phyloP scores from a whole-genome alignment of 768 basidiomycete species.

The Calocera cornea region DNA sequence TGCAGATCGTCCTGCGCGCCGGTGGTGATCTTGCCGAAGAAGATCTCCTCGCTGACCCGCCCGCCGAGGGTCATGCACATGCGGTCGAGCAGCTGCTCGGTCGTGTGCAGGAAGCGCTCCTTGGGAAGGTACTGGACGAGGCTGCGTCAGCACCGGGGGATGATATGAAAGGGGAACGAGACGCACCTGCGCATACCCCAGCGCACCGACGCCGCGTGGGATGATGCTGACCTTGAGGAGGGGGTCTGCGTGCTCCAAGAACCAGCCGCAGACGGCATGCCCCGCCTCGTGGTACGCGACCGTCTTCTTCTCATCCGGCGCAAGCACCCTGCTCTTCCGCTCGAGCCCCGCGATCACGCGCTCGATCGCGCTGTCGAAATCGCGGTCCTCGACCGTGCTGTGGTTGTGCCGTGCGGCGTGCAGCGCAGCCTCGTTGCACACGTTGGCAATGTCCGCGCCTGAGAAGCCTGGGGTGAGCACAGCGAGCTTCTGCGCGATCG shows the following conservation, averaged over 20 bases:
- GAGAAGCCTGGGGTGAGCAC: constrained; percentile 97
- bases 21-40: constrained; percentile 95
- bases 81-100: constrained; percentile 84
- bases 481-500: constrained; percentile 81
- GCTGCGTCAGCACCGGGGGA: constrained; percentile 10
- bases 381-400: constrained; percentile 61
- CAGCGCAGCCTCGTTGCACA: constrained; percentile 94
- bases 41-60: constrained; percentile 95
- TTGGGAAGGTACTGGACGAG: constrained; percentile 79
- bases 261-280: constrained; percentile 97
- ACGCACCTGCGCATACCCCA: constrained; percentile 87
- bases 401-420: constrained; percentile 79
- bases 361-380: constrained; percentile 97
- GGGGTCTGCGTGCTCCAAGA: constrained; percentile 92
- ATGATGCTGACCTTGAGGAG: constrained; percentile 97
- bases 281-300: constrained; percentile 99
- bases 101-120: constrained; percentile 89
- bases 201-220: constrained; percentile 84
- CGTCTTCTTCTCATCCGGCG: constrained; percentile 92
- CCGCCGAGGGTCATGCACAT: constrained; percentile 99
- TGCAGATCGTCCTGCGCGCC: constrained; percentile 97
- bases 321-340: constrained; percentile 85
- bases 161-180: constrained; percentile 8
- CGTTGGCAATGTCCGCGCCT: constrained; percentile 97
- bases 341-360: constrained; percentile 95